phyloP scores from a whole-genome alignment of 1,139 yeast species.

The Debaryomyces psychrophilus region DNA sequence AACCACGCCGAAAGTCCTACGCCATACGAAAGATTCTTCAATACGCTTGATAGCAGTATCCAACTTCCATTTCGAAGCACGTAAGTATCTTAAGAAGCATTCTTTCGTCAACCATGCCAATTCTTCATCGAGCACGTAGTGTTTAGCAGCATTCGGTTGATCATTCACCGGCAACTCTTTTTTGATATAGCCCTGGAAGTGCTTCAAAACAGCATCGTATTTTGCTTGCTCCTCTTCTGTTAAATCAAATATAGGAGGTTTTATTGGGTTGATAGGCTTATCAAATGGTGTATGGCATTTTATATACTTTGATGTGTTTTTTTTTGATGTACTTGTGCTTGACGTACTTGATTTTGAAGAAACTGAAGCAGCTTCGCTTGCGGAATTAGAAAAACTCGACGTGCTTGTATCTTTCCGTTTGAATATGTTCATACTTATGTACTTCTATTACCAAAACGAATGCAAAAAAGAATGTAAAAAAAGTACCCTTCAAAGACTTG shows the following conservation, averaged over 20 bases:
- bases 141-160: slow-evolving; percentile 22
- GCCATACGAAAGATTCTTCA: slow-evolving; percentile 80
- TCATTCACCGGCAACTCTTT: slow-evolving; percentile 30
- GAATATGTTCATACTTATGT: slow-evolving; percentile 23
- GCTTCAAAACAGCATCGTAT: slow-evolving; percentile 28
- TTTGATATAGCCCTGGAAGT: slow-evolving; percentile 27
- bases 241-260: slow-evolving; percentile 34
- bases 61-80: slow-evolving; percentile 89
- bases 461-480: not conserved
- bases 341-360: slow-evolving; percentile 19
- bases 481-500: not conserved
- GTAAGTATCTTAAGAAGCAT: slow-evolving; percentile 79
- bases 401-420: slow-evolving; percentile 18
- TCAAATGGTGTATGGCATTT: slow-evolving; percentile 47
- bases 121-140: slow-evolving; percentile 53
- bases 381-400: slow-evolving; percentile 13
- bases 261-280: slow-evolving; percentile 40
- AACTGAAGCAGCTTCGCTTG: slow-evolving; percentile 20
- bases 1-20: slow-evolving; percentile 87
- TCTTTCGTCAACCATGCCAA: slow-evolving; percentile 91
- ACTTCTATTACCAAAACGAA: not conserved
- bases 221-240: slow-evolving; percentile 32
- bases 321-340: slow-evolving; percentile 14
- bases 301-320: slow-evolving; percentile 22
- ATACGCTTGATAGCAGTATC: slow-evolving; percentile 73